Evolutionary conservation across 1,284 basidiomycete species (phyloP).

Genomic region (Phlebopus sp.): DNA sequence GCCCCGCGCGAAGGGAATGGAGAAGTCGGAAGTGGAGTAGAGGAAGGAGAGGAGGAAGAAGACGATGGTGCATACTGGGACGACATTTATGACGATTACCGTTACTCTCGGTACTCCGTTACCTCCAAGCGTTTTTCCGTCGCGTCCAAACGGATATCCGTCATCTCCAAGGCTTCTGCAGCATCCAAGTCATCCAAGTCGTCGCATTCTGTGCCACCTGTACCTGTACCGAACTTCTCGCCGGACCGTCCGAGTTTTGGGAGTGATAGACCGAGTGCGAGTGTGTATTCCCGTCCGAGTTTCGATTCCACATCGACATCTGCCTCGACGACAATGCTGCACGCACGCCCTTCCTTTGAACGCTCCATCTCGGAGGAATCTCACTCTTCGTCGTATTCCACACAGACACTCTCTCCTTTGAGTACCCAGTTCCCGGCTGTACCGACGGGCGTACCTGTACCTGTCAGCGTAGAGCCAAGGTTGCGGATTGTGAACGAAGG

Average conservation of each 20-base stretch:
- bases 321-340: slow-evolving; percentile 7
- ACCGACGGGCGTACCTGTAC: slow-evolving; percentile 23
- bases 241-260: slow-evolving; percentile 18
- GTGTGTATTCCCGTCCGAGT: slow-evolving; percentile 19
- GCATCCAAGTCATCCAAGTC: slow-evolving; percentile 17
- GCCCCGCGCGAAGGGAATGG: not conserved
- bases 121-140: slow-evolving; percentile 37
- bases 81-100: slow-evolving; percentile 74
- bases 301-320: slow-evolving; percentile 20
- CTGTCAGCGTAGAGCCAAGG: slow-evolving; percentile 31
- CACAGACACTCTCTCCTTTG: slow-evolving; percentile 18
- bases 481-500: slow-evolving; percentile 29
- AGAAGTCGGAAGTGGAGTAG: slow-evolving; percentile 11
- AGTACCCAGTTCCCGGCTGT: slow-evolving; percentile 32
- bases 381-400: slow-evolving; percentile 11
- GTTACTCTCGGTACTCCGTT: slow-evolving; percentile 64
- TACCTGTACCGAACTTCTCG: slow-evolving; percentile 23
- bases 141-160: slow-evolving; percentile 12
- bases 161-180: slow-evolving; percentile 22
- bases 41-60: slow-evolving; percentile 12
- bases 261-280: slow-evolving; percentile 14
- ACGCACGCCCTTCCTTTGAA: slow-evolving; percentile 18
- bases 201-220: slow-evolving; percentile 17
- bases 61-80: slow-evolving; percentile 56
- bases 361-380: slow-evolving; percentile 27